phyloP scores from a whole-genome alignment of 1,139 yeast genomes.

The Zygotorulaspora mrakii region DNA sequence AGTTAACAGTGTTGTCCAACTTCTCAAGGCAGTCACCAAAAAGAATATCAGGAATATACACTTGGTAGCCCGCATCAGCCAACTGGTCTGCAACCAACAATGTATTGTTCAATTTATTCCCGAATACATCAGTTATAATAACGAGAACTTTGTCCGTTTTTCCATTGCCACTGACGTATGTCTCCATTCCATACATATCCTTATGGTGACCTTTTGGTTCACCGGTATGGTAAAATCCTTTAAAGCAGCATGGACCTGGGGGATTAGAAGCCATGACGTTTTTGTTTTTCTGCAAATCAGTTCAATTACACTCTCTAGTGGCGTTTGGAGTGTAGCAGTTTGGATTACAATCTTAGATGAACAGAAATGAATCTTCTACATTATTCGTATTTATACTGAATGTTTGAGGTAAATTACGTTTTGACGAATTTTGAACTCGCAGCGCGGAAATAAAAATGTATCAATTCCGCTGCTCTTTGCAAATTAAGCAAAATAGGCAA shows the following conservation, averaged over 20 bases:
- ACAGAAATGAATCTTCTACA: too few relatives aligned
- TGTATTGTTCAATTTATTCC: conserved; percentile 54
- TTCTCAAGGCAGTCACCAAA: conserved; percentile 47
- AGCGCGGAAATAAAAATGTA: too few relatives aligned
- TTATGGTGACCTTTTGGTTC: conserved; percentile 45
- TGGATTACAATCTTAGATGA: background rate
- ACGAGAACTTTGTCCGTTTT: conserved; percentile 48
- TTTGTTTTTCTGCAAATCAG: too few relatives aligned
- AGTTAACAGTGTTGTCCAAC: conserved; percentile 33
- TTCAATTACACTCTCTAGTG: background rate
- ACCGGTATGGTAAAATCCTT: conserved; percentile 49
- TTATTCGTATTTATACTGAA: too few relatives aligned
- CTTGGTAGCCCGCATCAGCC: conserved; percentile 61
- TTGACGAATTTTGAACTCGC: too few relatives aligned
- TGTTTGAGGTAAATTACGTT: too few relatives aligned
- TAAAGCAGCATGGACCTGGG: conserved; percentile 49
- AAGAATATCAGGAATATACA: conserved; percentile 70
- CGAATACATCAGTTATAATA: conserved; percentile 66
- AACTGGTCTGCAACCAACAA: conserved; percentile 62
- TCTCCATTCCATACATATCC: conserved; percentile 45
- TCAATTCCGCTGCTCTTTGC: too few relatives aligned
- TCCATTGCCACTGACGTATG: conserved; percentile 54
- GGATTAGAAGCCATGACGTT: conserved; percentile 58
- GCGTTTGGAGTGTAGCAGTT: background rate
- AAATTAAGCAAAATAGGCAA: too few relatives aligned